A percentile compares a stretch with the other conserved stretches of the same genome.
These are phyloP conservation scores for Lactifluus pinguis DNA, from an alignment of 768 basidiomycete species.

Conservation along the genomic window DNA sequence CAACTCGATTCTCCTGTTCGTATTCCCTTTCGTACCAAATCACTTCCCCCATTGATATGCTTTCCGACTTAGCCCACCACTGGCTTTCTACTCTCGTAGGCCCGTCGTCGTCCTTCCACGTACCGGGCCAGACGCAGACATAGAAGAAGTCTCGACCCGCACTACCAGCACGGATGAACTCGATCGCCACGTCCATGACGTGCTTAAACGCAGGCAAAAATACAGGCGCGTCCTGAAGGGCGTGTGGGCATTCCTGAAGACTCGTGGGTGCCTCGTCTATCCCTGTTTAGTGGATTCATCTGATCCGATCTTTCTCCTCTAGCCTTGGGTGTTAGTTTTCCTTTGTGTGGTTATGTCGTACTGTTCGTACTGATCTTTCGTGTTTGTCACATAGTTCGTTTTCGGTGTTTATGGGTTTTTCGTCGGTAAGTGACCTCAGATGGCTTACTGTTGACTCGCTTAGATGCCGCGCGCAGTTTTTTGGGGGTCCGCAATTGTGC, in stretches of 20 bases:
- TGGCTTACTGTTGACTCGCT: neutral
- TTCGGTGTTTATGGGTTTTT: constrained; percentile 71
- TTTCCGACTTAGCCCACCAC: constrained; percentile 44
- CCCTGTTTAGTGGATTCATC: neutral
- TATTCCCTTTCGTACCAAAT: neutral
- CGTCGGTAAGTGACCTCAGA: constrained; percentile 39
- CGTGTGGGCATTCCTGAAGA: constrained; percentile 77
- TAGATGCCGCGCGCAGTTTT: constrained; percentile 41
- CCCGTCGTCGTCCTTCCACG: constrained; percentile 53
- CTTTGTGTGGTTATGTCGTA: neutral
- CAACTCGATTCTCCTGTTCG: constrained; percentile 65
- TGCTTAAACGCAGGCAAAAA: constrained; percentile 53
- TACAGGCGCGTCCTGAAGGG: constrained; percentile 53
- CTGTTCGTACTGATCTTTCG: neutral
- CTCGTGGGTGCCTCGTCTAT: constrained; percentile 41
- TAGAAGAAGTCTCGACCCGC: constrained; percentile 27
- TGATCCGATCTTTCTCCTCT: constrained; percentile 1
- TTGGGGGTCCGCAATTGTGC: constrained; percentile 79
- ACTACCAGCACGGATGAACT: constrained; percentile 36
- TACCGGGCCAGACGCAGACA: constrained; percentile 17
- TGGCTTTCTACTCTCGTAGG: constrained; percentile 60
- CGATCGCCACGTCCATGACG: constrained; percentile 72
- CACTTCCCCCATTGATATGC: neutral
- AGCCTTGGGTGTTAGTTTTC: constrained; percentile 57
- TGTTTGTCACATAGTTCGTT: constrained; percentile 33